Evolutionary conservation across 345 rosid genomes (phyloP), one percentile per base, ranked within the genome.

Genomic region (Ailanthus altissimus): DNA sequence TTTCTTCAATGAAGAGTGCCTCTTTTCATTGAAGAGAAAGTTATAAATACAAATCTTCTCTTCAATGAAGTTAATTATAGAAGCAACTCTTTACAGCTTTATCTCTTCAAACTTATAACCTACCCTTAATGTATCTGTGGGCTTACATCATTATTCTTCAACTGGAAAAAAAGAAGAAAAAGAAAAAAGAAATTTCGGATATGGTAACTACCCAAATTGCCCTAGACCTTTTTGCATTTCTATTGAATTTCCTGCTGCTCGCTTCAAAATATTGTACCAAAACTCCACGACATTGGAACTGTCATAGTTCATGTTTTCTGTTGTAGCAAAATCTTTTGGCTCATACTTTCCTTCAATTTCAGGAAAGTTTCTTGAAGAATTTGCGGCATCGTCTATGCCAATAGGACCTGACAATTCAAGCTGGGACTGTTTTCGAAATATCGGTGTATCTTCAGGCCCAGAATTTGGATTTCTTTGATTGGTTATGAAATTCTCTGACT

Each of bases 201-300:
- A 64, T 23, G 16, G 21, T 43, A 10, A 21, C 7, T n/a, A 18
- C 5, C 26, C 32, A 49, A 56, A 16, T 12, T 18, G 0, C 54
- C 53, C 61, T 59, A 60, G 67, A 40, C 38, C 20, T 49, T 38
- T 60, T 46, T 72, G 9, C 62, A 73, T 38, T 57, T 72, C 80
- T 25, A 28, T 57, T 7, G 77, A 59, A 70, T 49, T 76, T 66
- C 77, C 78, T 8, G 79, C 70, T 46, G 78, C 67, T 60, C 61
- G n/a, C 70, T 59, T 60, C 32, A 83, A 59, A 49, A 77, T 51
- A 25, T 74, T 64, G 64, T 58, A 58, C 83, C 83, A 83, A 25
- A 63, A 83, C 4, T 59, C 68, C 72, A 72, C 51, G n/a, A 21
- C 75, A 53, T 61, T 72, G 2, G 56, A 9, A 72, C 6, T 46